A percentile compares a stretch with the other conserved stretches of the same genome.
These are phyloP conservation scores for Amanita thiersii DNA, from an alignment of 768 basidiomycete genomes.

Conservation along the genomic window DNA sequence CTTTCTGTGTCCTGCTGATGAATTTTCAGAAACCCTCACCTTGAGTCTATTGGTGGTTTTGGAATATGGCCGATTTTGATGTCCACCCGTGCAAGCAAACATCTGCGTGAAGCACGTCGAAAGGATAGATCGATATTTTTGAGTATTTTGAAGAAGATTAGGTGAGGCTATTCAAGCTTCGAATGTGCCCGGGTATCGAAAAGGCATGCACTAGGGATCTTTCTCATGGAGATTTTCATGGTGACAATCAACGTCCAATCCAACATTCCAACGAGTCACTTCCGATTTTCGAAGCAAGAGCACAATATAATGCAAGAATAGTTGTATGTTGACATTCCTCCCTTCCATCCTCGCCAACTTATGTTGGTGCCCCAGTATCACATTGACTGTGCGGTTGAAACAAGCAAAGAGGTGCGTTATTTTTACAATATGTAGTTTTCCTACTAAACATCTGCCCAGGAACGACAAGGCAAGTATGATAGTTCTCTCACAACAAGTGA, in stretches of 20 bases:
- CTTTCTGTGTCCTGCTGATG: too few relatives aligned
- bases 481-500: background rate
- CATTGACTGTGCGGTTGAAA: constrained; percentile 35
- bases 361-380: constrained; percentile 30
- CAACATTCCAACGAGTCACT: constrained; percentile 34
- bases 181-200: background rate
- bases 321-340: constrained; percentile 28
- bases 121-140: constrained; percentile 37
- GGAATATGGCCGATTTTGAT: constrained; percentile 60
- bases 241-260: constrained; percentile 58
- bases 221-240: constrained; percentile 61
- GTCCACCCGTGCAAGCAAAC: constrained; percentile 37
- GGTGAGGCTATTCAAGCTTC: constrained; percentile 25
- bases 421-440: background rate
- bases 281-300: constrained; percentile 64
- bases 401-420: constrained; percentile 18
- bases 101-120: constrained; percentile 39
- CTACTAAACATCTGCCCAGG: constrained; percentile 6
- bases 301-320: constrained; percentile 43
- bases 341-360: background rate
- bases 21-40: too few relatives aligned
- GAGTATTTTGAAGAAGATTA: constrained; percentile 63
- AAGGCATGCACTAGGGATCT: constrained; percentile 40
- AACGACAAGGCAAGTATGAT: constrained; percentile 20
- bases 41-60: constrained; percentile 50